Evolutionary conservation across 2,329 filamentous ascomycete genomes (phyloP).

Genomic region (Bipolaris victoriae): DNA sequence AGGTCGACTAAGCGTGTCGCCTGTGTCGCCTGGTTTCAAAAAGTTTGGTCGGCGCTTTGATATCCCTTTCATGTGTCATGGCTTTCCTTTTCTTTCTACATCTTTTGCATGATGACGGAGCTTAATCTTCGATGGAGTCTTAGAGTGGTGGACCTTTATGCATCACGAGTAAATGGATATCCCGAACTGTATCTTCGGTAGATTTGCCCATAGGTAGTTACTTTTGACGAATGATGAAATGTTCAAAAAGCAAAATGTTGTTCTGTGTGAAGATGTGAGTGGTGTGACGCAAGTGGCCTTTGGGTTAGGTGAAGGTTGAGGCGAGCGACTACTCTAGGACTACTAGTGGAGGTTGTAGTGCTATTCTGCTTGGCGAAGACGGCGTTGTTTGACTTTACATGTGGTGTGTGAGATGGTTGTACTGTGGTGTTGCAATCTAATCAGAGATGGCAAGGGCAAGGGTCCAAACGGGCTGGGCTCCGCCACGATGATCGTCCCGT

Average conservation of each 20-base stretch:
- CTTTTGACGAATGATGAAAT: constrained; percentile 43
- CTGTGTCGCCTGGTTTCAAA: constrained; percentile 38
- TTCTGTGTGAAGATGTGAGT: not conserved
- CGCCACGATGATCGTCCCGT: constrained; percentile 25
- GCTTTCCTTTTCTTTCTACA: constrained; percentile 39
- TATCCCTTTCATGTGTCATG: constrained; percentile 50
- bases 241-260: constrained; percentile 25
- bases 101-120: constrained; percentile 43
- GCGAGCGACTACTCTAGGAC: too few species aligned
- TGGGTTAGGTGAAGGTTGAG: too few species aligned
- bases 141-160: constrained; percentile 42
- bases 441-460: constrained; percentile 4
- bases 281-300: not conserved
- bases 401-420: not conserved
- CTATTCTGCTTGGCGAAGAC: not conserved
- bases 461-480: constrained; percentile 7
- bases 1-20: constrained; percentile 80
- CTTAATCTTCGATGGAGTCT: constrained; percentile 42
- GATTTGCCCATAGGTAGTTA: constrained; percentile 36
- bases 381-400: not conserved
- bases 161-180: constrained; percentile 47
- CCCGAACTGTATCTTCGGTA: constrained; percentile 45
- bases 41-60: constrained; percentile 49
- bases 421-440: not conserved
- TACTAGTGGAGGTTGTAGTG: not conserved